phyloP scores from a whole-genome alignment of 768 basidiomycete species.

The Mycena latifolia region DNA sequence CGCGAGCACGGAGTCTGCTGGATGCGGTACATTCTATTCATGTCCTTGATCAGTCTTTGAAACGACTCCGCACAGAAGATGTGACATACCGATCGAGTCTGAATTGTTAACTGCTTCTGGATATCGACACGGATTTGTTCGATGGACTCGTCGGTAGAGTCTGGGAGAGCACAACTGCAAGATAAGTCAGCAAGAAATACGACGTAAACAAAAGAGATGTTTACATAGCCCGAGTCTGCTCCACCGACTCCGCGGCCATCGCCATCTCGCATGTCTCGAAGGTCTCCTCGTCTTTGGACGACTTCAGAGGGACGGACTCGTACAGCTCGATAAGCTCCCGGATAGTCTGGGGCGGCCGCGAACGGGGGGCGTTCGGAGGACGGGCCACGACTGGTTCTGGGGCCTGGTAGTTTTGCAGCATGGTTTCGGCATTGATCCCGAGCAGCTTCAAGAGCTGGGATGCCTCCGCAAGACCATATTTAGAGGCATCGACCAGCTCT shows the following conservation, averaged over 20 bases:
- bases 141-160: conserved; percentile 17
- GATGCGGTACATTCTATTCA: neutral
- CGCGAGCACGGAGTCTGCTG: neutral
- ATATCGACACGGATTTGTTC: neutral
- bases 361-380: neutral
- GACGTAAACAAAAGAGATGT: neutral
- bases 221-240: conserved; percentile 28
- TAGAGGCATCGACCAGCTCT: conserved; percentile 9
- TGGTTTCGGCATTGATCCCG: neutral
- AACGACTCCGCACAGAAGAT: neutral
- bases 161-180: conserved; percentile 20
- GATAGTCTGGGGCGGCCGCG: neutral
- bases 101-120: neutral
- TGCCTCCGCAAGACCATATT: neutral
- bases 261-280: conserved; percentile 37
- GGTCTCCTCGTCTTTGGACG: conserved; percentile 10
- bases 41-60: neutral
- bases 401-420: neutral
- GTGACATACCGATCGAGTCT: neutral
- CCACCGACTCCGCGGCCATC: conserved; percentile 30
- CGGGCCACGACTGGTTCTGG: neutral
- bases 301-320: neutral
- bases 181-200: neutral
- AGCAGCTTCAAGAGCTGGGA: neutral
- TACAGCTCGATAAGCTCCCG: neutral